phyloP scores from a whole-genome alignment of 495 filamentous ascomycete genomes.

The Tuber microsphaerosporum region DNA sequence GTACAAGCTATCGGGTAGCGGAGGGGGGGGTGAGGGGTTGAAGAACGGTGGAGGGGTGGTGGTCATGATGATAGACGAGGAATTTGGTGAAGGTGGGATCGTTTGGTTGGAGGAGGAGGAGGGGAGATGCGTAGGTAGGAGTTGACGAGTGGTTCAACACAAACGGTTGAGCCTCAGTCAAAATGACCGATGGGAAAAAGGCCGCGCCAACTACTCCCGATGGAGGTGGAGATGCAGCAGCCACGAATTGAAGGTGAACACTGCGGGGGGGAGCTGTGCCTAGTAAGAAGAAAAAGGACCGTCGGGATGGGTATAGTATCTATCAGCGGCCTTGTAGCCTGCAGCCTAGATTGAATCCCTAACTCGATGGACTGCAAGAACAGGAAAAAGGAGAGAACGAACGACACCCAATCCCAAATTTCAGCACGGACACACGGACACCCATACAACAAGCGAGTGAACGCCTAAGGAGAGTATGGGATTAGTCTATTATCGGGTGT shows the following conservation, averaged over 20 bases:
- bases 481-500: not conserved
- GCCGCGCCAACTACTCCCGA: not conserved
- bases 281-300: not conserved
- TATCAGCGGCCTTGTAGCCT: not conserved
- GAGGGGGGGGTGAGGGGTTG: not conserved
- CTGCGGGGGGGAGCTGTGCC: not conserved
- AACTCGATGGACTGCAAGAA: not conserved
- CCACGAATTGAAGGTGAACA: not conserved
- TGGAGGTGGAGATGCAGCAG: not conserved
- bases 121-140: conserved; percentile 1
- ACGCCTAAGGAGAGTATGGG: not conserved
- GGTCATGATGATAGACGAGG: not conserved
- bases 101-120: not conserved
- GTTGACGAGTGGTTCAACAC: not conserved
- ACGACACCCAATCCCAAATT: not conserved
- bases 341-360: not conserved
- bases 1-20: not conserved
- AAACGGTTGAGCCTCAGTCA: conserved; percentile 1
- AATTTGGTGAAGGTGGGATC: not conserved
- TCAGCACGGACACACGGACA: not conserved
- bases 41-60: not conserved
- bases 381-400: not conserved
- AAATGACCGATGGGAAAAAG: not conserved
- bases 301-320: not conserved
- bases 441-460: not conserved